Evolutionary conservation across 129 eudicot species (phyloP), one percentile per base, ranked within the genome.

Genomic region (Logfia minima): DNA sequence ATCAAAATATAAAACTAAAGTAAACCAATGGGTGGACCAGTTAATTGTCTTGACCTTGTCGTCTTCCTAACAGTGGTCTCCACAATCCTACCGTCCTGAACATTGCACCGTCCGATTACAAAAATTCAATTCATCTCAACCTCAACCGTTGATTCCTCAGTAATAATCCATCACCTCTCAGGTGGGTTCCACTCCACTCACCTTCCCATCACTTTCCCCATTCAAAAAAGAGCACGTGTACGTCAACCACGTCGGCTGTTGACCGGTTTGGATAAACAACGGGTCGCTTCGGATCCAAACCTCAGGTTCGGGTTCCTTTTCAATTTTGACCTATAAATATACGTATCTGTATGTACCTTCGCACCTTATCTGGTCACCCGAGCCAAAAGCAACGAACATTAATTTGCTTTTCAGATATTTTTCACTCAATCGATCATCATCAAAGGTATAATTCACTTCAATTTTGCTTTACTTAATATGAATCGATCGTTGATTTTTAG

Each of bases 211-310:
- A 74, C 84, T 60, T 75, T 74, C 76, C 22, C 84, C 79, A 80
- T 0, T 74, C 52, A 8, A 2, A 26, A 19, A 4, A 26, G 2
- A 39, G 70, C 80, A 80, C 75, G 68, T 74, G 80, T 75, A 3
- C 41, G 71, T 81, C 76, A 81, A 81, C 56, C 80, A 68, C 84
- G 84, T 81, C 80, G 76, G 76, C 84, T 68, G 23, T 35, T 80
- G 37, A 55, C 67, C 6, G 52, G 60, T 43, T 80, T 34, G 53
- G n/a, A 8, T 53, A 4, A 37, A 56, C 32, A n/a, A 60, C 32
- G 29, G 16, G n/a, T 28, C 48, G 79, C 70, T 56, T 80, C 70
- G 79, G 28, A 1, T 4, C 43, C 80, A 67, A 68, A 60, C 80
- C 84, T 81, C 71, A 81, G 84, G 41, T 24, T 75, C 67, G 65